These are phyloP conservation scores for Beauveria sp. DNA, from an alignment of 2,329 filamentous ascomycete genomes.

Conservation along the genomic window DNA sequence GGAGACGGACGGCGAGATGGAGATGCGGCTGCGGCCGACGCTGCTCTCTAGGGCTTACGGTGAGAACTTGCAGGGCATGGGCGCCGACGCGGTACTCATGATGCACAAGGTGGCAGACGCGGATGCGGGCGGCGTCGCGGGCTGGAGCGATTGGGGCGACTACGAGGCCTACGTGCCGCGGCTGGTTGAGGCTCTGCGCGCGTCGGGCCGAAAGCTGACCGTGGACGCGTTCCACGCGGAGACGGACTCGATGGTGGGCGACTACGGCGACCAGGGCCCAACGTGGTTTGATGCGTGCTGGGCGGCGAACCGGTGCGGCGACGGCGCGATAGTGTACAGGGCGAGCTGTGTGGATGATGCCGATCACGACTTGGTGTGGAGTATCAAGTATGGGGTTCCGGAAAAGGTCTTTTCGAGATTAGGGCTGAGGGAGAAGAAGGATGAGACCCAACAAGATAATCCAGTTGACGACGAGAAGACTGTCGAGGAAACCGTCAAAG, in stretches of 20 bases:
- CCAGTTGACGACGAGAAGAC: not conserved
- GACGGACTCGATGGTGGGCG: slow-evolving; percentile 23
- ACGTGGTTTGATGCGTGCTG: slow-evolving; percentile 24
- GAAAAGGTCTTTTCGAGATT: slow-evolving; percentile 16
- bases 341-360: slow-evolving; percentile 17
- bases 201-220: slow-evolving; percentile 12
- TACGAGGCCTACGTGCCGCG: slow-evolving; percentile 22
- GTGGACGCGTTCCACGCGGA: slow-evolving; percentile 23
- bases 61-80: slow-evolving; percentile 19
- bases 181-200: slow-evolving; percentile 16
- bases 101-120: slow-evolving; percentile 17
- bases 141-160: slow-evolving; percentile 25
- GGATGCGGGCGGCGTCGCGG: not conserved
- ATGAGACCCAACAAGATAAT: not conserved
- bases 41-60: slow-evolving; percentile 16
- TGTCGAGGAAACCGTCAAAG: not conserved
- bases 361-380: slow-evolving; percentile 23
- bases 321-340: slow-evolving; percentile 17
- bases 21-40: slow-evolving; percentile 15
- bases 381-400: slow-evolving; percentile 14
- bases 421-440: not conserved
- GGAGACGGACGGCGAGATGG: slow-evolving; percentile 13
- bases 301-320: slow-evolving; percentile 6
- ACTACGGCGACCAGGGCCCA: slow-evolving; percentile 18
- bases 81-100: slow-evolving; percentile 21